Conservation (phyloP, 2,329 filamentous ascomycete genomes). For the Colletotrichum scovillei region DNA sequence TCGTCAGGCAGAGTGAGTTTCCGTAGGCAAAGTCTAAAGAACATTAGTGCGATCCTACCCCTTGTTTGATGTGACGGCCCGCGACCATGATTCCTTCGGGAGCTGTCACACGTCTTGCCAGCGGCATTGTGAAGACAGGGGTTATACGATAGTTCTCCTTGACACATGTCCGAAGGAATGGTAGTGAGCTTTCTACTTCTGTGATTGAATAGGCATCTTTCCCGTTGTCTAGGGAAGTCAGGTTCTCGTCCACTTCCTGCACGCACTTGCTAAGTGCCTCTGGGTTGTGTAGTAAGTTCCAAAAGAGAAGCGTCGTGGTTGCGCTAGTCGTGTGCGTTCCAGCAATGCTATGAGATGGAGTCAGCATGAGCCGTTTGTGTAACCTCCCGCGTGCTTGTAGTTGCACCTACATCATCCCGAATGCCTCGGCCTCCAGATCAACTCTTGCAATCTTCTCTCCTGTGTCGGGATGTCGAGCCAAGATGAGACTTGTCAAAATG, state of each 20-base stretch:
- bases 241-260: not conserved
- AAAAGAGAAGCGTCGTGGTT: not conserved
- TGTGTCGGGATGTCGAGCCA: slow-evolving; percentile 49
- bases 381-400: not conserved
- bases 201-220: slow-evolving; percentile 9
- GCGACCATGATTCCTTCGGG: slow-evolving; percentile 10
- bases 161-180: slow-evolving; percentile 6
- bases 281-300: slow-evolving; percentile 21
- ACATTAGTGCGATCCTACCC: not conserved
- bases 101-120: slow-evolving; percentile 17
- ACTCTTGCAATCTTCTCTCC: slow-evolving; percentile 42
- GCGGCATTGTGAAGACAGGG: slow-evolving; percentile 23
- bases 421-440: slow-evolving; percentile 49
- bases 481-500: slow-evolving; percentile 49
- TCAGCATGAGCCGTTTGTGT: not conserved
- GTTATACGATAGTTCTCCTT: slow-evolving; percentile 22
- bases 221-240: not conserved
- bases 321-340: slow-evolving; percentile 24
- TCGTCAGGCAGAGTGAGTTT: not conserved
- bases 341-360: not conserved
- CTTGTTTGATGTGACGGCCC: slow-evolving; percentile 17
- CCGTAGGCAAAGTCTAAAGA: not conserved
- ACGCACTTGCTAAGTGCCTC: not conserved
- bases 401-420: slow-evolving; percentile 47
- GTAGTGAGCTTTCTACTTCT: slow-evolving; percentile 1